Evolutionary conservation across 2,329 filamentous ascomycete genomes (phyloP), one percentile per base, ranked within the genome.

Genomic region (Cladosporium sp.): DNA sequence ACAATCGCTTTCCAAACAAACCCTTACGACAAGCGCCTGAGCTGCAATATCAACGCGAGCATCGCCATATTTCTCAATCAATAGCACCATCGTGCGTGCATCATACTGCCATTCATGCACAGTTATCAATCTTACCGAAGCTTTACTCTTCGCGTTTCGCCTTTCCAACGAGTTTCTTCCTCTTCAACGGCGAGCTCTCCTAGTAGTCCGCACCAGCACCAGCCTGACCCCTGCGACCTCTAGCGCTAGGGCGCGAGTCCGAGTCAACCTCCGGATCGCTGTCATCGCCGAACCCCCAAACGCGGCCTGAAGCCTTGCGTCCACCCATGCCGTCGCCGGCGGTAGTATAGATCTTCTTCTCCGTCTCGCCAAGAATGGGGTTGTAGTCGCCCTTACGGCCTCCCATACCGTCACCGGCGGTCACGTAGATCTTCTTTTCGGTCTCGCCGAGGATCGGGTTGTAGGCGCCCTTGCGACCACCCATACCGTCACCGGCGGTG

Each of bases 281-380:
- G 40, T 75, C 75, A 38, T 75, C 78, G 15, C 78, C 77, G 54
- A 82, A 79, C 43, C 76, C 72, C 82, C 83, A 86, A 61, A 74
- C 68, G 49, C 79, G 72, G 11, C 55, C 71, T 36, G 76, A 73
- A 39, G 76, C 79, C 64, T 76, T 80, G 56, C 73, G 73, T 36
- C 79, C 79, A 39, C 84, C 84, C 83, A 86, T 86, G 47, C 85
- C 84, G 43, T 69, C 65, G 32, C 66, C 66, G 32, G 66, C 67
- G 17, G 64, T 67, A 57, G 64, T 64, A 60, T 66, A 67, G 47
- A 67, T 65, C 60, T 66, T 67, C 59, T 64, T 61, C 42, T 58
- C 56, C 36, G 22, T 39, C 34, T 51, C 48, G 24, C 40, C 48
- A 4, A 51, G 48, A 8, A 44, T 51, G 8, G 40, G 40, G 40